Base-by-base conservation (phyloP, 305 asterid genomes). In the Fraxinus greggii region DNA sequence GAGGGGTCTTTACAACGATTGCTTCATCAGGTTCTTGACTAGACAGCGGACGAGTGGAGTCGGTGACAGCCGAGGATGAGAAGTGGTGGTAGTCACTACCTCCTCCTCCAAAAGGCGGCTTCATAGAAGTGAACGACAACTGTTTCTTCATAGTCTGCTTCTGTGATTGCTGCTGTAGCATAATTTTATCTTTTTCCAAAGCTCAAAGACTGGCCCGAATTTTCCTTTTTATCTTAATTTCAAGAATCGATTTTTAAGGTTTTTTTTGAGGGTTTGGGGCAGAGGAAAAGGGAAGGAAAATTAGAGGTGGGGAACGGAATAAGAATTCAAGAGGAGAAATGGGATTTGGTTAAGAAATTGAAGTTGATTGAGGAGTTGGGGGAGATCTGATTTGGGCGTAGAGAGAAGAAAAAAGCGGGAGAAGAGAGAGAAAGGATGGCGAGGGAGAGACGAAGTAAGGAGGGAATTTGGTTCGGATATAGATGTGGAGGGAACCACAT, bases 401-500 rank as follows among this genome's bases (percentile, higher is more conserved):
- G 87, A 86, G 86, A 81, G 59, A 85, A 80, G 77, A 82, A 80
- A 74, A 80, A 78, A 84, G 82, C 79, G 88, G 86, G 84, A 77
- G 81, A 80, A 76, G 54, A 81, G 78, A 78, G 51, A 86, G 88
- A 80, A 86, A 83, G 81, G 85, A 89, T 87, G 93, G 84, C 90
- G 91, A 72, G 85, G 81, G 67, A 88, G 69, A 75, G 10, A 63
- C 67, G 69, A 76, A 54, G 84, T 42, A 78, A 87, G 86, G 92
- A 88, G 92, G 97, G 94, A 92, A 90, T 88, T 89, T 90, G 91
- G 95, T 94, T 94, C 92, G 92, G 97, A 94, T 88, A 83, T 83
- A 80, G 93, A 91, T 90, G 92, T 94, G 98, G 98, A 95, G 98
- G 98, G 98, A 94, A 94, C 85, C 81, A 81, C 78, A 75, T 80